Percentiles rank a stretch among this genome's conserved stretches.
These are phyloP conservation scores for Fusarium bactridioides DNA, from an alignment of 2,329 filamentous ascomycete species.

Conservation along the genomic window DNA sequence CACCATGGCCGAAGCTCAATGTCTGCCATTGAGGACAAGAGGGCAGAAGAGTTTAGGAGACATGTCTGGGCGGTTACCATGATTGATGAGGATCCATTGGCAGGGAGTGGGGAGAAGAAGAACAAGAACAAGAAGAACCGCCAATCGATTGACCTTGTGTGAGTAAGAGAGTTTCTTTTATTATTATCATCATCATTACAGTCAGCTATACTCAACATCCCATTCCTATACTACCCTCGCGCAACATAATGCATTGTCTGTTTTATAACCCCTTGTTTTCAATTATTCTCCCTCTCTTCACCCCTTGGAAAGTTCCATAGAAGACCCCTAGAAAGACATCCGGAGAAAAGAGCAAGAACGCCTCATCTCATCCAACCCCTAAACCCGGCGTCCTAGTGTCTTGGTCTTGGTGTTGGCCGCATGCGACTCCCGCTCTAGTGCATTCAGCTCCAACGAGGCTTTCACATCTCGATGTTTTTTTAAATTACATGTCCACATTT, in stretches of 20 bases:
- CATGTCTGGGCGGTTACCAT: conserved; percentile 41
- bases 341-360: not conserved
- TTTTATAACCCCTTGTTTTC: not conserved
- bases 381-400: not conserved
- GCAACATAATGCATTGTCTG: not conserved
- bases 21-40: conserved; percentile 40
- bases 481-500: conserved; percentile 42
- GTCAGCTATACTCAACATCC: not conserved
- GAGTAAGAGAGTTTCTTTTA: conserved; percentile 16
- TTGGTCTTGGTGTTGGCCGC: conserved; percentile 15
- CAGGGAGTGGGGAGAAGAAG: conserved; percentile 12
- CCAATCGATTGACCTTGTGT: conserved; percentile 36
- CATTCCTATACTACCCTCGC: not conserved
- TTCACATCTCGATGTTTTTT: conserved; percentile 20
- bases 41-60: conserved; percentile 39
- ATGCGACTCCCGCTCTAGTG: conserved; percentile 6
- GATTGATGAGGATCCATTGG: conserved; percentile 39
- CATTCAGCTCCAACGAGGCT: conserved; percentile 4
- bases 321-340: not conserved
- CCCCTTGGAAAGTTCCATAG: not conserved
- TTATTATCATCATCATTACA: not conserved
- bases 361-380: not conserved
- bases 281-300: not conserved
- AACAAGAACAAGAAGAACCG: conserved; percentile 3
- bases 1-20: conserved; percentile 40